Evolutionary conservation across 495 filamentous ascomycete species (phyloP), one percentile per base, ranked within the genome.

Genomic region (Aspergillus bridgeri): DNA sequence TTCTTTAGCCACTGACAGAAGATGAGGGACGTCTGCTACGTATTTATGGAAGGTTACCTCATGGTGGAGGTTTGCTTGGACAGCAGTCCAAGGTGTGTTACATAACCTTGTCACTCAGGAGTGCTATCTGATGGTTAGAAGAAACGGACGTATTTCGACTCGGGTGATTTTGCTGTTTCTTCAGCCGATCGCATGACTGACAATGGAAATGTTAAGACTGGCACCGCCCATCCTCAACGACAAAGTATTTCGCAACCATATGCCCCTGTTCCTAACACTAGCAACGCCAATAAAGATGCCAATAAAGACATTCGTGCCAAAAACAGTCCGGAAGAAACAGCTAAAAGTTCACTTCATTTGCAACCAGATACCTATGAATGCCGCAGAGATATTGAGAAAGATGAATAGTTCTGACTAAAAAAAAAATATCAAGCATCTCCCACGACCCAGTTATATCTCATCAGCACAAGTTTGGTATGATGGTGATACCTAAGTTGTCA

Each of bases 111-210:
- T 4, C 7, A 4, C 25, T 7, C 4, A 27, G 4, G 7, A 3
- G 25, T 27, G 25, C 25, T 27, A 47, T 17, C 51, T 61, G 22
- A 57, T 51, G 49, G 50, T 59, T 15, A 53, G 61, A 51, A 70
- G 67, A 50, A 69, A 58, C 65, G 69, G 38, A 64, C 29, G 0
- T 72, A 70, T 54, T 70, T 72, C 54, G 69, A 72, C 64, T 72
- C 67, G 7, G 67, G 69, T 42, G 67, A 72, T 50, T 66, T 64
- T 11, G 69, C 69, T 55, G 58, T 70, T 63, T 70, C 63, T n/a
- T 54, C 67, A 11, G 59, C 65, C 51, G 9, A 67, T 38, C 43
- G 48, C 7, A 60, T 54, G 25, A 70, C 64, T 24, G 62, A 72
- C 45, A 53, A 60, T 33, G 67, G 64, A 24, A 53, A 57, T 46